Evolutionary conservation across 2,329 filamentous ascomycete species (phyloP).

Genomic region (Clarireedia homoeocarpa): DNA sequence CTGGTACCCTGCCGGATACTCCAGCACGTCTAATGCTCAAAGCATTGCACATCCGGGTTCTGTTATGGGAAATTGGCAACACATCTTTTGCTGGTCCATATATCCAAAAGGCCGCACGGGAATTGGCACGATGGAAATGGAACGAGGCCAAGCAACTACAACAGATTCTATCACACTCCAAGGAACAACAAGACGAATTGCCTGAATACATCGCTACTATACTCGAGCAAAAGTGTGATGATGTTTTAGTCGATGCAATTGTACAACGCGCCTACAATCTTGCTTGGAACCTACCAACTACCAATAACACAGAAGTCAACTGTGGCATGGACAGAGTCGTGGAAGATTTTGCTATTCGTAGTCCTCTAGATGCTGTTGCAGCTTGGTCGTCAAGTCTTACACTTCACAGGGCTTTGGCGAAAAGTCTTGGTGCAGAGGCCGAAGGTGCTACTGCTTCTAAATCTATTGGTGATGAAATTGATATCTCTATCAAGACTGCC

Average conservation of each 20-base stretch:
- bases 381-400: slow-evolving; percentile 81
- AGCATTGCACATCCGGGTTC: slow-evolving; percentile 80
- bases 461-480: slow-evolving; percentile 44
- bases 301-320: slow-evolving; percentile 55
- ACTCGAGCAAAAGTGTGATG: slow-evolving; percentile 71
- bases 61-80: slow-evolving; percentile 71
- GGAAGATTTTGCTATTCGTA: slow-evolving; percentile 76
- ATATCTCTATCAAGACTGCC: slow-evolving; percentile 63
- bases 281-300: slow-evolving; percentile 75
- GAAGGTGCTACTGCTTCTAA: slow-evolving; percentile 36
- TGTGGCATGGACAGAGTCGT: slow-evolving; percentile 76
- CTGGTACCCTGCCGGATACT: slow-evolving; percentile 76
- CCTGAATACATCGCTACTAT: slow-evolving; percentile 70
- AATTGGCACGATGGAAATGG: slow-evolving; percentile 72
- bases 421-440: slow-evolving; percentile 49
- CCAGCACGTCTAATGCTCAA: slow-evolving; percentile 83
- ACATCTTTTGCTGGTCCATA: slow-evolving; percentile 56
- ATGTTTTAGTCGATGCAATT: slow-evolving; percentile 69
- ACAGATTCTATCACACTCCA: slow-evolving; percentile 36
- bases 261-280: slow-evolving; percentile 84
- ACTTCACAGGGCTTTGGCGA: slow-evolving; percentile 61
- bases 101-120: slow-evolving; percentile 63
- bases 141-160: slow-evolving; percentile 66
- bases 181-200: slow-evolving; percentile 48
- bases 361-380: slow-evolving; percentile 81